A percentile compares a stretch with the other conserved stretches of the same genome.
These are phyloP conservation scores for Sporobolomyces phaffii DNA, from an alignment of 768 basidiomycete species.

Conservation along the genomic window DNA sequence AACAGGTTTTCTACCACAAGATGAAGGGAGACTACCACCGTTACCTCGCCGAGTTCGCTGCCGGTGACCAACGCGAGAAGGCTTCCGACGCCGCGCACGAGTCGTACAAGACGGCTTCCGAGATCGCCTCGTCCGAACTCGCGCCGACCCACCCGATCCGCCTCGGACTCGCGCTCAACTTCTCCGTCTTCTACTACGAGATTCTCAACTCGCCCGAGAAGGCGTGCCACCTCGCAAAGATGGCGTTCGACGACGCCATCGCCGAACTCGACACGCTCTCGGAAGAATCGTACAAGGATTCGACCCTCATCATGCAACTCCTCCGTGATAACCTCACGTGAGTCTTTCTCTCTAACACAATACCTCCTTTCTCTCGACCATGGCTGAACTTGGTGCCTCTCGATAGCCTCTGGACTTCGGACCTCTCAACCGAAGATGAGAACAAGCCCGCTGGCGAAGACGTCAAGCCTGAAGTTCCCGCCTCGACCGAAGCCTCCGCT, in stretches of 20 bases:
- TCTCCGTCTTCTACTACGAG: conserved; percentile 99
- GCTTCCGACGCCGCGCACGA: conserved; percentile 94
- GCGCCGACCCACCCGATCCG: conserved; percentile 71
- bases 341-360: conserved; percentile 61
- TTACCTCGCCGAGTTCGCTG: conserved; percentile 96
- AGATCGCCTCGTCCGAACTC: conserved; percentile 59
- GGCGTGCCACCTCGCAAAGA: conserved; percentile 96
- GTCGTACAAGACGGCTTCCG: conserved; percentile 94
- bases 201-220: conserved; percentile 97
- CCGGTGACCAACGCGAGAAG: conserved; percentile 94
- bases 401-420: conserved; percentile 41
- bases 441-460: conserved; percentile 16
- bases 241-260: conserved; percentile 69
- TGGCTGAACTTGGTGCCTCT: too few relatives aligned
- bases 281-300: conserved; percentile 56
- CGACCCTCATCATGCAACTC: conserved; percentile 55
- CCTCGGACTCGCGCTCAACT: conserved; percentile 96
- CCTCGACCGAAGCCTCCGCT: conserved; percentile 14
- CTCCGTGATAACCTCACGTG: conserved; percentile 88
- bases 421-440: conserved; percentile 29
- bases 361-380: neutral
- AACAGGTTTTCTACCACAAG: conserved; percentile 86
- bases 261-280: conserved; percentile 98
- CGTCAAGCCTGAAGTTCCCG: conserved; percentile 23
- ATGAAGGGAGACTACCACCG: conserved; percentile 99